A percentile compares a stretch with the other conserved stretches of the same genome.
These are phyloP conservation scores for Croton laevigatus DNA, from an alignment of 441 rosid genomes.

Conservation along the genomic window DNA sequence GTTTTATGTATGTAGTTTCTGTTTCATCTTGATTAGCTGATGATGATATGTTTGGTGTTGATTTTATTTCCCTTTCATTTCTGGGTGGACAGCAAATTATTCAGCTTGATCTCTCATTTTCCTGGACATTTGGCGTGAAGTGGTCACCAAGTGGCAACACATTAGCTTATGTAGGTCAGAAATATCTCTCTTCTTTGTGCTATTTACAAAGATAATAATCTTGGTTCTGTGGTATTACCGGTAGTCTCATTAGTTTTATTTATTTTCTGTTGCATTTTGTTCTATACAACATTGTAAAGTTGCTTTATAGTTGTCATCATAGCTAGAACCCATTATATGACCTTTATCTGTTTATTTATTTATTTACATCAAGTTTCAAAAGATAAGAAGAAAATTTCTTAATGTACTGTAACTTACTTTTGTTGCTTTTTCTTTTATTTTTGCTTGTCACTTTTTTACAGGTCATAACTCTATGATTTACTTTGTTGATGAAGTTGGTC, in stretches of 20 bases:
- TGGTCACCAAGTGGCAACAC: constrained; percentile 99
- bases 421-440: constrained; percentile 22
- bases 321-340: not conserved
- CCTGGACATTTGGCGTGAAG: constrained; percentile 99
- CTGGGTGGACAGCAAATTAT: constrained; percentile 73
- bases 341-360: not conserved
- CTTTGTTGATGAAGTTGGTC: constrained; percentile 97
- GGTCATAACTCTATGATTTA: constrained; percentile 97
- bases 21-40: constrained; percentile 8
- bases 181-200: constrained; percentile 24
- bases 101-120: constrained; percentile 96
- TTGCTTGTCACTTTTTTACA: constrained; percentile 33
- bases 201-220: not conserved
- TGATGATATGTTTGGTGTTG: not conserved
- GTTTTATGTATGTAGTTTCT: not conserved
- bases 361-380: not conserved
- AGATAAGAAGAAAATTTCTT: not conserved
- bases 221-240: not conserved
- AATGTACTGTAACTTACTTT: constrained; percentile 11
- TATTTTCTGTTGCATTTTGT: not conserved
- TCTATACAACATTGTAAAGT: not conserved
- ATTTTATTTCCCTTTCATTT: constrained; percentile 13
- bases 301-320: not conserved
- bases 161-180: constrained; percentile 95
- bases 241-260: not conserved